Base-by-base conservation (phyloP, 2,329 filamentous ascomycete species). In the Albophoma yamanashiensis region DNA sequence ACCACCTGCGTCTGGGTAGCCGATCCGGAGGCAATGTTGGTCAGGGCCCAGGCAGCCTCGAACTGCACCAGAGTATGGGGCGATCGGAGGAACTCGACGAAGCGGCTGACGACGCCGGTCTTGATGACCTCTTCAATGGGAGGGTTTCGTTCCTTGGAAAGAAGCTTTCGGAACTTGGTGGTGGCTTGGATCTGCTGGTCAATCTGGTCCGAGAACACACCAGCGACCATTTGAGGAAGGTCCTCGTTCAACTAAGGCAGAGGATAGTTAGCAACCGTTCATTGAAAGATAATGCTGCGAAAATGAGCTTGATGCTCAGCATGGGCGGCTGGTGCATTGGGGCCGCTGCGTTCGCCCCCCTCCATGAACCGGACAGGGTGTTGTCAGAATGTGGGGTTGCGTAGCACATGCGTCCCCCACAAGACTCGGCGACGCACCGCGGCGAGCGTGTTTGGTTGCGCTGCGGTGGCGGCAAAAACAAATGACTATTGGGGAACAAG, bases 121-220 rank as follows among this genome's bases (percentile, higher is more conserved):
- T 97, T 96, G 78, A 99, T 99, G 68, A 99, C 94, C 74, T 95
- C 92, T 80, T 99, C 94, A 74, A 99, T 99, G 55, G 94, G 94
- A 55, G 94, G 94, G 80, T 99, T 99, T 73, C 94, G 91, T 82
- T 99, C 94, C 81, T 99, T 99, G 67, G 92, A 97, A 36, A 99
- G 82, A 50, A 99, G 85, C 83, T 99, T 99, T 74, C 94, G 84
- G 83, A 99, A 99, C 77, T 96, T 97, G 68, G 94, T 99, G 36
- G 94, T 99, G 61, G 93, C 92, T 78, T 93, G 88, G 69, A 99
- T 99, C 78, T 99, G 94, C 68, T 89, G 85, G 73, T 99, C 94
- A 77, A 99, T 97, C 78, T 97, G 92, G 66, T 99, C 93, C 65
- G 94, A 99, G 80, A 99, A 97, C 71, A 99, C 94, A 64, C 94